Percentiles rank a stretch among this genome's conserved stretches.
Conservation (phyloP, 2,329 filamentous ascomycete genomes). For the Colletotrichum sp. region DNA sequence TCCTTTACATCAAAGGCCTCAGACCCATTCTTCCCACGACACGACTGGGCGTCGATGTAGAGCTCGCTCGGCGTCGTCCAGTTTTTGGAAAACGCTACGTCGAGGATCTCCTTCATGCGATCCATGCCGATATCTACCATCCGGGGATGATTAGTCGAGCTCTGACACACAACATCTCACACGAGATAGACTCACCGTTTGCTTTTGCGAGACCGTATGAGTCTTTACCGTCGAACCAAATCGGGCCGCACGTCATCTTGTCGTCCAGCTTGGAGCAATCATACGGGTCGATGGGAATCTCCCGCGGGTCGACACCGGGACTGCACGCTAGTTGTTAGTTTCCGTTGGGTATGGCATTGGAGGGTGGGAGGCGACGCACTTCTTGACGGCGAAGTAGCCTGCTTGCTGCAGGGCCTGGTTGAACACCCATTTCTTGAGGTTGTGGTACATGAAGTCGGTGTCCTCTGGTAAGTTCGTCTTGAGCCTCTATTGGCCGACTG, state of each 20-base stretch:
- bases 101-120: background rate
- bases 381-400: slow-evolving; percentile 4
- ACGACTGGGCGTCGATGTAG: background rate
- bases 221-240: slow-evolving; percentile 8
- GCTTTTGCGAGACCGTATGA: slow-evolving; percentile 1
- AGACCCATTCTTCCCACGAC: background rate
- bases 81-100: background rate
- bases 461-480: background rate
- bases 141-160: background rate
- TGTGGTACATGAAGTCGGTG: slow-evolving; percentile 5
- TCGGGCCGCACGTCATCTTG: background rate
- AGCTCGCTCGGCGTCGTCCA: slow-evolving; percentile 4
- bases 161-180: accelerated
- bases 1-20: background rate
- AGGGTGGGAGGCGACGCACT: background rate
- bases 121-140: background rate
- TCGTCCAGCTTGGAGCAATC: background rate
- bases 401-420: background rate
- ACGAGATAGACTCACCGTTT: background rate
- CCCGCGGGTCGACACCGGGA: background rate
- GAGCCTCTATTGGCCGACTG: background rate
- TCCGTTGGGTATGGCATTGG: accelerated
- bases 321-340: background rate
- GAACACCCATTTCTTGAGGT: background rate
- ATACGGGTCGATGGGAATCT: background rate